Evolutionary conservation across 768 basidiomycete genomes (phyloP).

Genomic region (Lactarius deliciosus): DNA sequence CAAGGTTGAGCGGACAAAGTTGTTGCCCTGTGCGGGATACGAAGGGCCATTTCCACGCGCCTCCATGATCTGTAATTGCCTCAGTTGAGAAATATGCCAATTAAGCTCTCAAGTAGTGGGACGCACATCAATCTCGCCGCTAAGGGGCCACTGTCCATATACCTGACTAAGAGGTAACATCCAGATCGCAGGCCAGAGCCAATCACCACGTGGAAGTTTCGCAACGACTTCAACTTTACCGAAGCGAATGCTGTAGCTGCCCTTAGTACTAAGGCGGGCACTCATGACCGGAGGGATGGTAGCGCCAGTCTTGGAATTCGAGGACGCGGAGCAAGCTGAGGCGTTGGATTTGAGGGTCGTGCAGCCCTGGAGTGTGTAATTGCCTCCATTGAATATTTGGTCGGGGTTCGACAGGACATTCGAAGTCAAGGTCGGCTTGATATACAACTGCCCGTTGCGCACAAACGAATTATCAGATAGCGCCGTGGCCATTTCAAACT

Average conservation of each 20-base stretch:
- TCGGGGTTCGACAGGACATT: slow-evolving; percentile 43
- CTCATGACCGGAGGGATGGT: slow-evolving; percentile 55
- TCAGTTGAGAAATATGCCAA: not conserved
- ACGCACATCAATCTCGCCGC: slow-evolving; percentile 60
- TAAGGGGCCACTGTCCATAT: slow-evolving; percentile 54
- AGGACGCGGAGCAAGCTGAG: slow-evolving; percentile 49
- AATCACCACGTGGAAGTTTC: slow-evolving; percentile 47
- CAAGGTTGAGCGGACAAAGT: slow-evolving; percentile 55
- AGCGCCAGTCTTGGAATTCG: slow-evolving; percentile 36
- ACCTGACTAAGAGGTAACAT: slow-evolving; percentile 47
- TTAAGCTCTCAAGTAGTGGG: not conserved
- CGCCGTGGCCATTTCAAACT: slow-evolving; percentile 57
- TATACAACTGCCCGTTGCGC: slow-evolving; percentile 52
- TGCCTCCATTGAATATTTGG: slow-evolving; percentile 43
- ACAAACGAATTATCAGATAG: slow-evolving; percentile 44
- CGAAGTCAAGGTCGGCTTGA: slow-evolving; percentile 58
- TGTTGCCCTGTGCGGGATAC: slow-evolving; percentile 45
- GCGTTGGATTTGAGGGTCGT: slow-evolving; percentile 37
- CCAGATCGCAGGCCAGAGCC: slow-evolving; percentile 47
- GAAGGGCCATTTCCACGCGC: slow-evolving; percentile 50
- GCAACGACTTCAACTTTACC: slow-evolving; percentile 57
- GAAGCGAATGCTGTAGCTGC: slow-evolving; percentile 49
- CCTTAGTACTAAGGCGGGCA: slow-evolving; percentile 53
- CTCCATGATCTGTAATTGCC: slow-evolving; percentile 48
- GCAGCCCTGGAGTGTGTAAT: slow-evolving; percentile 41